phyloP scores from a whole-genome alignment of 768 basidiomycete genomes.

The Phlebiopsis gigantea region DNA sequence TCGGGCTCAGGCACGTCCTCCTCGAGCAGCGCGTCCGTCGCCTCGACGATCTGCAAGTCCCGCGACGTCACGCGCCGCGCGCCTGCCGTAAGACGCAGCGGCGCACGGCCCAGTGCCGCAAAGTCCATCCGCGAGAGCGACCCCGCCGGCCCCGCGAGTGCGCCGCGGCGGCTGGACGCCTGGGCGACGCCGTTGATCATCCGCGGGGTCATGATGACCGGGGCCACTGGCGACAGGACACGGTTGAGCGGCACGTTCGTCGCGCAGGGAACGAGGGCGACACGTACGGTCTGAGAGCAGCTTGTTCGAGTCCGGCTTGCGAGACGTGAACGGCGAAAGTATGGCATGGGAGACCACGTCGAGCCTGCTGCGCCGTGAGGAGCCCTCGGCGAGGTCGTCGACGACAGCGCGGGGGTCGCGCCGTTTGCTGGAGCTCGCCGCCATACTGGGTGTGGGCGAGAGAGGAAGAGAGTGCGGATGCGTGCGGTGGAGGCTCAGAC shows the following conservation, averaged over 20 bases:
- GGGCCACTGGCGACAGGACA: constrained; percentile 52
- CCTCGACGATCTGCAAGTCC: constrained; percentile 81
- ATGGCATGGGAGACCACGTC: constrained; percentile 65
- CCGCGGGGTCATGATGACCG: constrained; percentile 84
- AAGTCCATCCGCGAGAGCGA: constrained; percentile 54
- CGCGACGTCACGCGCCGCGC: constrained; percentile 71
- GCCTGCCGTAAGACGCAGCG: constrained; percentile 60
- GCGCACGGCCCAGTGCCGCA: constrained; percentile 74
- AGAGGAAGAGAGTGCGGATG: neutral
- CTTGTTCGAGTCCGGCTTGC: constrained; percentile 63
- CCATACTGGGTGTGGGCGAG: constrained; percentile 15
- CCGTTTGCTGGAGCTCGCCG: constrained; percentile 26
- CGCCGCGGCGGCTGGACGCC: constrained; percentile 47
- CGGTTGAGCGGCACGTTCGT: neutral
- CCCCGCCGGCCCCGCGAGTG: constrained; percentile 29
- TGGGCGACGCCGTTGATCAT: constrained; percentile 71
- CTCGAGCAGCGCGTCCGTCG: constrained; percentile 68
- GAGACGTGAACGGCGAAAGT: constrained; percentile 56
- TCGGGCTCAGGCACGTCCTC: constrained; percentile 68
- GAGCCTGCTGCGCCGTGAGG: constrained; percentile 35
- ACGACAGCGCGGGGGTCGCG: constrained; percentile 35
- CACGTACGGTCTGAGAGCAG: constrained; percentile 75
- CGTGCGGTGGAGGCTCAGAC: neutral
- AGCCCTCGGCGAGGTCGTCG: constrained; percentile 29
- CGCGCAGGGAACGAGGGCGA: neutral